Base-by-base conservation (phyloP, 176 grass and related monocot species). In the Oryza australiensis region DNA sequence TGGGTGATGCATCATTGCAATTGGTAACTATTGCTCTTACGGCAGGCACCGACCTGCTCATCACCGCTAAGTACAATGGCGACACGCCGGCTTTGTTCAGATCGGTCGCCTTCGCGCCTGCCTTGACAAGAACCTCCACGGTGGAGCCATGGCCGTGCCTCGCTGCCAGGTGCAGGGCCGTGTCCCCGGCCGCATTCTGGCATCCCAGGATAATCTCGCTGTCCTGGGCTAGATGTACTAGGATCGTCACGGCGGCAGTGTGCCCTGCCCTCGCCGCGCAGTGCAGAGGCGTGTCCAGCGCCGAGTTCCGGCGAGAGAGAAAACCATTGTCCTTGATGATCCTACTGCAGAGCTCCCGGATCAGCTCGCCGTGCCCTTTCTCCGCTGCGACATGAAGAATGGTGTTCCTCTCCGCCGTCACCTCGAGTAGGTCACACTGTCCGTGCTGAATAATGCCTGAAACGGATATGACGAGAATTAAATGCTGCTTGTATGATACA, bases 11-110 rank as follows among this genome's bases (percentile, higher is more conserved):
- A 0, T 73, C 35, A 4, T 11, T 5, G 38, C 37, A 35, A 5
- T 3, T 9, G 3, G 12, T 10, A 3, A 30, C 16, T 4, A 88
- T 63, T 1, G 37, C 65, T 48, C 5, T 49, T 0, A 72, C 72
- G 14, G 67, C 76, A 0, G 7, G 9, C 29, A 22, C 23, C 2
- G 69, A 83, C 16, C 53, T 26, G 24, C 37, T 59, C 41, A 27
- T 72, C 16, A 51, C 79, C 0, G 73, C 79, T 70, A 88, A 43
- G 80, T 78, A 88, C n/a, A 88, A 53, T 5, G 72, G 43, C 29
- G 73, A 83, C 29, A 72, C 22, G 0, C 49, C 73, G 0, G 43
- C 16, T 0, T 12, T 3, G 66, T 83, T 78, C 0, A 28, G 23
- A 49, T 38, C 32, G 15, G 22, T 26, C 13, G 72, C 79, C 22